Percentiles rank a stretch among this genome's conserved stretches.
Evolutionary conservation across 2,329 filamentous ascomycete genomes (phyloP).

Genomic region (Fusarium circinatum): DNA sequence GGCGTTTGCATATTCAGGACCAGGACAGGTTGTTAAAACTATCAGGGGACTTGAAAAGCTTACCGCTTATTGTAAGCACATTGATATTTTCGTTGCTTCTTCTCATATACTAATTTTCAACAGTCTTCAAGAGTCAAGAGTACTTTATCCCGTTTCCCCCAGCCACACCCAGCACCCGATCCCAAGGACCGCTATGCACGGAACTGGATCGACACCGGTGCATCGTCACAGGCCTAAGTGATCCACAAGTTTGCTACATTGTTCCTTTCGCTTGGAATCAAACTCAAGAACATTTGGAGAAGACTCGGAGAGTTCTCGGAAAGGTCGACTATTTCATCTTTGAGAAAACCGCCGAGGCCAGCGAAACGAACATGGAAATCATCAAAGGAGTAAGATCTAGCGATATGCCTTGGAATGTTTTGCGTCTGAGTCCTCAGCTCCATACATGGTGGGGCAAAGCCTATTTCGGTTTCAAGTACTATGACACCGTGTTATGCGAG

Average conservation of each 20-base stretch:
- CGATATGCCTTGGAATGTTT: background rate
- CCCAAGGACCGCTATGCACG: no score
- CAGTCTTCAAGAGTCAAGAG: no score
- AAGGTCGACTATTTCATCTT: no score
- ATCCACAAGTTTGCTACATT: background rate
- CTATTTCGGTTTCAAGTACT: background rate
- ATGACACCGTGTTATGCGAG: fast-evolving
- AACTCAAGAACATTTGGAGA: background rate
- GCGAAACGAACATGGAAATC: background rate
- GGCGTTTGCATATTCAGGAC: no score
- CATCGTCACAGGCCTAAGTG: background rate
- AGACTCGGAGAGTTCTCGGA: background rate
- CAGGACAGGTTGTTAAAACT: no score
- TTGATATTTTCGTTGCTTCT: no score
- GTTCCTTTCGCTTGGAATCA: background rate
- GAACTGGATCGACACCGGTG: background rate
- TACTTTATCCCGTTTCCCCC: no score
- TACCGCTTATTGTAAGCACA: no score
- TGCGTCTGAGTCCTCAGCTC: background rate
- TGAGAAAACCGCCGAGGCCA: no score
- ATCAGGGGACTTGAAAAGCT: no score
- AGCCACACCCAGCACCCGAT: no score
- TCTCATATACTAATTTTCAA: no score
- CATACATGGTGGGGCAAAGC: background rate
- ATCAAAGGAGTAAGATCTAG: background rate